Base-by-base conservation (phyloP, 768 basidiomycete species). In the Termitomyces sp. region DNA sequence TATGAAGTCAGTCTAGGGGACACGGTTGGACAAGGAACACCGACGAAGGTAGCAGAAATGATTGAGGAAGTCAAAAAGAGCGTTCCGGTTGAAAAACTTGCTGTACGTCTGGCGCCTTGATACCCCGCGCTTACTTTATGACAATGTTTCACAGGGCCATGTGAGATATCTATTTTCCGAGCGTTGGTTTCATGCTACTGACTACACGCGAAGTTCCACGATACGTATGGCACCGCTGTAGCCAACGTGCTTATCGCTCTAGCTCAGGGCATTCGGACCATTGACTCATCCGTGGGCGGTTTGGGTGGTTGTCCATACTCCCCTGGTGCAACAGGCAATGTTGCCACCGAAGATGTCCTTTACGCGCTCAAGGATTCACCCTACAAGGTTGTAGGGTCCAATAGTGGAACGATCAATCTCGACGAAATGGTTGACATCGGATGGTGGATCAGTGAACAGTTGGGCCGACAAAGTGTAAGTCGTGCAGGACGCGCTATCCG, bases 281-380 rank as follows among this genome's bases (percentile, higher is more conserved):
- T 98, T 42, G 95, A 90, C 64, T 77, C 89, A 2, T 85, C 88
- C 0, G 83, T 97, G 17, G 93, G 87, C 17, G 94, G 95, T 0
- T 83, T 98, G 1, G 95, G 96, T 3, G 93, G 95, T 17, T 98
- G 96, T 64, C 95, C 95, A 2, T 98, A 92, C 70, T 93, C 95
- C 1, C 96, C 95, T 2, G 94, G 94, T 5, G 94, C 95, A 14
- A 94, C 93, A 0, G 95, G 96, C 15, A 97, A 97, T 62, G 90
- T 97, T 17, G 87, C 93, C 0, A 98, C 96, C 0, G 95, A 98
- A 62, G 90, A 96, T 61, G 82, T 96, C 0, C 75, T 96, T 9
- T 93, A 97, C 59, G 88, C 90, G 0, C 77, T 98, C 8, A 80
- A 77, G 61, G 84, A 72, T 49, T 86, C 84, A 10, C 76, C 72